phyloP scores from a whole-genome alignment of 2,329 filamentous ascomycete species.

The Arthroderma uncinatum region DNA sequence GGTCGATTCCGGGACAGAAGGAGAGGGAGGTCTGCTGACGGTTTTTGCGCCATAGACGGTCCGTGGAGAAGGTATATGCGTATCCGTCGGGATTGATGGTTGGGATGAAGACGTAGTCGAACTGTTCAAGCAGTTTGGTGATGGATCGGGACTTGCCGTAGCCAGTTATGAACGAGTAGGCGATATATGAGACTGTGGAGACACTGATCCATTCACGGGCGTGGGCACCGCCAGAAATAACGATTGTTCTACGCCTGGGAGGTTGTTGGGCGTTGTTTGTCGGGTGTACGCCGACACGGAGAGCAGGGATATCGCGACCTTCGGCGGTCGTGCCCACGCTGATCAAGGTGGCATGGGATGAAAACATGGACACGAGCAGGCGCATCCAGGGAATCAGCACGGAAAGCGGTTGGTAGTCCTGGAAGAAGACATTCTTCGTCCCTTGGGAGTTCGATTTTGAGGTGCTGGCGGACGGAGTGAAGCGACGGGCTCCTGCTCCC shows the following conservation, averaged over 20 bases:
- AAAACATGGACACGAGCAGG: conserved; percentile 80
- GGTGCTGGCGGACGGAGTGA: conserved; percentile 24
- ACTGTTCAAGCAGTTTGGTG: conserved; percentile 67
- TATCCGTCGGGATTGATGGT: conserved; percentile 90
- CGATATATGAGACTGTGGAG: conserved; percentile 80
- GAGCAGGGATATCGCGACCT: conserved; percentile 70
- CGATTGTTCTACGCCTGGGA: conserved; percentile 57
- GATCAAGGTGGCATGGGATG: conserved; percentile 61
- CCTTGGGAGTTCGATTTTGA: conserved; percentile 19
- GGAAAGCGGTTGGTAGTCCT: conserved; percentile 77
- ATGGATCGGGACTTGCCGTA: conserved; percentile 63
- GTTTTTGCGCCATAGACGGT: conserved; percentile 92
- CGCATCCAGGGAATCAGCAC: conserved; percentile 88
- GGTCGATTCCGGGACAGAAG: conserved; percentile 78
- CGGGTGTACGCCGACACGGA: conserved; percentile 59
- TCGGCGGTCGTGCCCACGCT: conserved; percentile 78
- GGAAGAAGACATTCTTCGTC: conserved; percentile 65
- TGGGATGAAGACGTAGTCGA: conserved; percentile 80
- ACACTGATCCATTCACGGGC: conserved; percentile 94
- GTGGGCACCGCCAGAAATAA: conserved; percentile 78
- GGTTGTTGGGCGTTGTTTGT: conserved; percentile 35
- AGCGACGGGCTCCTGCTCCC: conserved; percentile 18
- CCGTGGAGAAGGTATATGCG: conserved; percentile 81
- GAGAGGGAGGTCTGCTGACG: conserved; percentile 68
- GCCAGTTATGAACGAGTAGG: conserved; percentile 74